Evolutionary conservation across 768 basidiomycete genomes (phyloP).

Genomic region (Leccinellum rugosiceps): DNA sequence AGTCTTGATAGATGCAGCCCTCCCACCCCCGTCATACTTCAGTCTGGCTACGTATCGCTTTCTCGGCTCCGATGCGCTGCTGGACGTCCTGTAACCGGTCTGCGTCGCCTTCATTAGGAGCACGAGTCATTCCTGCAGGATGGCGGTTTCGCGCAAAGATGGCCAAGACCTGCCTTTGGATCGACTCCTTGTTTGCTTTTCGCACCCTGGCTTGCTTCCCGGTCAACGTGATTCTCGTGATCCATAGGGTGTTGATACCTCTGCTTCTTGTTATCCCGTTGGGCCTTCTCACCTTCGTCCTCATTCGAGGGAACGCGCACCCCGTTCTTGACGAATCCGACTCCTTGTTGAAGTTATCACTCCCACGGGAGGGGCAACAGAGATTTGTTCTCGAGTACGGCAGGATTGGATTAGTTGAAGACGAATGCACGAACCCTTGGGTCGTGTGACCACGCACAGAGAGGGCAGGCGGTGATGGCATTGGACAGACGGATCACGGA

Average conservation of each 20-base stretch:
- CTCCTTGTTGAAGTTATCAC: constrained; percentile 37
- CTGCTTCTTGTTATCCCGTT: constrained; percentile 3
- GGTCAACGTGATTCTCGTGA: constrained; percentile 8
- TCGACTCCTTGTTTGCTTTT: constrained; percentile 24
- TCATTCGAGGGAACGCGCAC: constrained; percentile 10
- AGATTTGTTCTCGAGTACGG: constrained; percentile 57
- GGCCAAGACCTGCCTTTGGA: constrained; percentile 34
- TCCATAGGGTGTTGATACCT: constrained; percentile 11
- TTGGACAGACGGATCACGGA: constrained; percentile 3
- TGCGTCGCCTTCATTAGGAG: constrained; percentile 1
- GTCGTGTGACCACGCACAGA: constrained; percentile 24
- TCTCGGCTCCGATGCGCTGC: constrained; percentile 29
- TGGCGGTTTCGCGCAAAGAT: not conserved
- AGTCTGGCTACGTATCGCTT: constrained; percentile 36
- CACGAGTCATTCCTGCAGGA: not conserved
- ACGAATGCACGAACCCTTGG: constrained; percentile 7
- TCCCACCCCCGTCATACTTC: constrained; percentile 21
- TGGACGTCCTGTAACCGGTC: constrained; percentile 18
- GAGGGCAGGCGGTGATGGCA: constrained; percentile 13
- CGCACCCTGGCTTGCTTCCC: constrained; percentile 17
- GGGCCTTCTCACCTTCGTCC: constrained; percentile 14
- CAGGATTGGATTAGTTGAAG: constrained; percentile 26
- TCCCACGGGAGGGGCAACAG: constrained; percentile 48
- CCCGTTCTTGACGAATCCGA: constrained; percentile 11
- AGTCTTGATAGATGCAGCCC: constrained; percentile 19